Base-by-base conservation (phyloP, 1,284 basidiomycete species). In the Singerocomus rubriflavus region DNA sequence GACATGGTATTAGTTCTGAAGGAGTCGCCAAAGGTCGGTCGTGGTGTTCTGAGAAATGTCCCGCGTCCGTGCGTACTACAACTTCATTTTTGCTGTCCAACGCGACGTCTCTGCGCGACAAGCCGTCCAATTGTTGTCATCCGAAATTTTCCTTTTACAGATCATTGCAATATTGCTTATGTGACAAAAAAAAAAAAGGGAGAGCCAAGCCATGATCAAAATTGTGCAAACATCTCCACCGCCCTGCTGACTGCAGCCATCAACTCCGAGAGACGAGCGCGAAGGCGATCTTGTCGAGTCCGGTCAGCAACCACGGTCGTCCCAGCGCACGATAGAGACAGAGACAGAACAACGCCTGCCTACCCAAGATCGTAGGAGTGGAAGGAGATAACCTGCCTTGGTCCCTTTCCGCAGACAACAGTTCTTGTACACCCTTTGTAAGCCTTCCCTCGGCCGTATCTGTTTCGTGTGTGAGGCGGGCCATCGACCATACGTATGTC, bases 311-410 rank as follows among this genome's bases (percentile, higher is more conserved):
- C 17, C 11, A 21, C 33, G 34, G 33, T 46, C 44, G 16, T 26
- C 14, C 12, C 27, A 27, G 14, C 44, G 14, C 48, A 48, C 39
- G 34, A 44, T 32, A 14, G 34, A 46, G 17, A 46, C 48, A 45
- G 41, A 46, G 41, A 54, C 46, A 44, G 36, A 26, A 12, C 17
- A 21, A 45, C 9, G 44, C 33, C 36, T 48, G 59, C 52, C 54
- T 66, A 65, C 66, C 63, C 21, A 64, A 27, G 16, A 56, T 36
- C 33, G 55, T 57, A 34, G 13, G 35, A 29, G 47, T 36, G 17
- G 45, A 40, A 32, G 36, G 54, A 64, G 61, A 61, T 39, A 56
- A 74, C 73, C 62, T 73, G 71, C 71, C 71, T 74, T 74, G 71
- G 54, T 74, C 71, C 47, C 58, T 51, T 48, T 69, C 65, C 7